Percentiles rank a stretch among this genome's conserved stretches.
Evolutionary conservation across 2,329 filamentous ascomycete genomes (phyloP).

Genomic region (Paramyrothecium sp.): DNA sequence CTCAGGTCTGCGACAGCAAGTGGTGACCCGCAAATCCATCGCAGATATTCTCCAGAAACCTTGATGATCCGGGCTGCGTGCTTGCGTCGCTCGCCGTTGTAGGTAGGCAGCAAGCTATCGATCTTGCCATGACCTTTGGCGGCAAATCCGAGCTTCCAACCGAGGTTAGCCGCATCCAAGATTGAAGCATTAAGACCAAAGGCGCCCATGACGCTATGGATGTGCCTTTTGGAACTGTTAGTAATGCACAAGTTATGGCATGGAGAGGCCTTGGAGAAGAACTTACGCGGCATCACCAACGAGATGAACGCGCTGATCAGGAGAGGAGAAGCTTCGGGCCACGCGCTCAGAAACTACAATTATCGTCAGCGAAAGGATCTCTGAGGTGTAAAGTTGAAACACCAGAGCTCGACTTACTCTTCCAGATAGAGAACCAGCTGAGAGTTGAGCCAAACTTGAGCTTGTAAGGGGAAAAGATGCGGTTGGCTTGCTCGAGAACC

Average conservation of each 20-base stretch:
- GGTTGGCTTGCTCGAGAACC: conserved; percentile 28
- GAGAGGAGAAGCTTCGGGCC: conserved; percentile 25
- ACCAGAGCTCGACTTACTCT: conserved; percentile 13
- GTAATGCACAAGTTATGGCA: background rate
- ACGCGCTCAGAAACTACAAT: conserved; percentile 27
- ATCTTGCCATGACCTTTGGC: conserved; percentile 16
- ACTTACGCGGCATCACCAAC: conserved; percentile 29
- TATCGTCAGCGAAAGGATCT: background rate
- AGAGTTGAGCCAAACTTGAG: conserved; percentile 26
- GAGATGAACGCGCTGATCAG: conserved; percentile 26
- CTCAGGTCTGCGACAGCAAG: conserved; percentile 15
- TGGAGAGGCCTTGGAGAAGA: background rate
- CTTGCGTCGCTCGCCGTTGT: conserved; percentile 25
- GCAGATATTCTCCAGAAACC: conserved; percentile 5
- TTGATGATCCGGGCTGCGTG: conserved; percentile 6
- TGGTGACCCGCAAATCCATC: conserved; percentile 20
- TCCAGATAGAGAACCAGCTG: conserved; percentile 34
- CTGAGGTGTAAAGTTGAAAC: background rate
- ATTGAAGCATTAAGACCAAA: conserved; percentile 35
- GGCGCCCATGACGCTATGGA: conserved; percentile 32
- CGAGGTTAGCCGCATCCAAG: conserved; percentile 29
- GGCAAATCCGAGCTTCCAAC: conserved; percentile 30
- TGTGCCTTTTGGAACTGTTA: conserved; percentile 17
- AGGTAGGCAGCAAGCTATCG: conserved; percentile 23
- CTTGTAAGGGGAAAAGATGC: conserved; percentile 29